Conservation (phyloP, 768 basidiomycete genomes). For the Panaeolus papilionaceus region DNA sequence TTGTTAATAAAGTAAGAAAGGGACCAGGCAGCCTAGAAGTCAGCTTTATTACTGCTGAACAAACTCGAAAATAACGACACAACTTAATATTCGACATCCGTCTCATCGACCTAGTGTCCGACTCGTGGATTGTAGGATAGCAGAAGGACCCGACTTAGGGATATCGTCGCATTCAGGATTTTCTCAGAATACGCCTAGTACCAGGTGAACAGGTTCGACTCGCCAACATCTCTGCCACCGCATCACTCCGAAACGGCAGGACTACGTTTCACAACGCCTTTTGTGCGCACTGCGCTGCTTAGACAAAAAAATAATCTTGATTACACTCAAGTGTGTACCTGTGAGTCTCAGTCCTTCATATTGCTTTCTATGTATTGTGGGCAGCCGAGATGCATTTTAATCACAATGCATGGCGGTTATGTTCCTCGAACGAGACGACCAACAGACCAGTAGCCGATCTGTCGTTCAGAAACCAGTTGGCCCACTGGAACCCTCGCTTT, state of each 20-base stretch:
- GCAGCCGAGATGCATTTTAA: not conserved
- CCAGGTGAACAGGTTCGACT: not conserved
- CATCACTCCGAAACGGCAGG: constrained; percentile 1
- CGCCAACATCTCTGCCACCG: not conserved
- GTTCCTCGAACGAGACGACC: too few species aligned
- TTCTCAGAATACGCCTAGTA: not conserved
- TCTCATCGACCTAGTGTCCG: constrained; percentile 1
- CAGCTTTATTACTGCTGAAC: not conserved
- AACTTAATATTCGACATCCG: not conserved
- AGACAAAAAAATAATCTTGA: not conserved
- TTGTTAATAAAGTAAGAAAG: not conserved
- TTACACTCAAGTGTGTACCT: not conserved
- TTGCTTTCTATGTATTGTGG: not conserved
- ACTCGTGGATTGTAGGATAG: not conserved
- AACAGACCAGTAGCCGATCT: too few species aligned
- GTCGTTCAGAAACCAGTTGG: too few species aligned
- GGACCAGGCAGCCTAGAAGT: not conserved
- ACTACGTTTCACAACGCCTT: not conserved
- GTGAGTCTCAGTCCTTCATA: not conserved
- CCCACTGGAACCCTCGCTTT: too few species aligned
- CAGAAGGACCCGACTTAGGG: not conserved
- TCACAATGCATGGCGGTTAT: too few species aligned
- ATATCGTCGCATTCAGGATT: not conserved
- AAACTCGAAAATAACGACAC: not conserved
- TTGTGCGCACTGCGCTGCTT: not conserved